phyloP scores from a whole-genome alignment of 2,329 filamentous ascomycete species.

The Cryphonectria parasitica region DNA sequence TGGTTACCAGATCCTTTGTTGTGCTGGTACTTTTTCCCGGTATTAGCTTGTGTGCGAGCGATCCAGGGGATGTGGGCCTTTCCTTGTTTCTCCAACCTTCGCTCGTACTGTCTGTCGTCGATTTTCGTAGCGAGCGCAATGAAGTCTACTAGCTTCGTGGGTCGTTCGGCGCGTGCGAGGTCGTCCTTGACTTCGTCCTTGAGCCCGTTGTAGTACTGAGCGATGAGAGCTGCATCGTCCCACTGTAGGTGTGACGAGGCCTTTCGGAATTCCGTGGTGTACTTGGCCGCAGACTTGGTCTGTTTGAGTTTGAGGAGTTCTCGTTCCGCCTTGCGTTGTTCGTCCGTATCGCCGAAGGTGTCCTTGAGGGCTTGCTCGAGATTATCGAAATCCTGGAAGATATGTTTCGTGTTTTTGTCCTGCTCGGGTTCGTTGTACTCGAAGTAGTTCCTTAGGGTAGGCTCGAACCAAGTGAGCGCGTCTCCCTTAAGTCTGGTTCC shows the following conservation, averaged over 20 bases:
- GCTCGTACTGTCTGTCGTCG: neutral
- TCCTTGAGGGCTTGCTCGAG: neutral
- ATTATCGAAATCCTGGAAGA: neutral
- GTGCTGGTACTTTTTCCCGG: neutral
- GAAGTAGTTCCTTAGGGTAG: neutral
- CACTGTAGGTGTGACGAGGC: neutral
- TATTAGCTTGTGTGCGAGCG: neutral
- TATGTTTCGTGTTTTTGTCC: neutral
- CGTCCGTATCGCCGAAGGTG: neutral
- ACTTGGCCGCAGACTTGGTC: neutral
- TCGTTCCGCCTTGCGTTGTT: neutral
- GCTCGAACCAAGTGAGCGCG: neutral
- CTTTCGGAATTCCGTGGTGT: neutral
- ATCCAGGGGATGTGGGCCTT: no score
- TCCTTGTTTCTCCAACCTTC: neutral
- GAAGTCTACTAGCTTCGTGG: neutral
- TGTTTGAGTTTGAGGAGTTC: neutral
- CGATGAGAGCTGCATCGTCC: neutral
- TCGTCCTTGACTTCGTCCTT: neutral
- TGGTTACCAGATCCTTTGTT: neutral
- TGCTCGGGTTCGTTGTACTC: neutral
- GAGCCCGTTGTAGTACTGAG: neutral
- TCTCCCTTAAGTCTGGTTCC: neutral
- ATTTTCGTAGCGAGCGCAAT: neutral
- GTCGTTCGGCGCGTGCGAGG: neutral